Base-by-base conservation (phyloP, 805 yeast genomes). In the Schizosaccharomyces osmophilus region DNA sequence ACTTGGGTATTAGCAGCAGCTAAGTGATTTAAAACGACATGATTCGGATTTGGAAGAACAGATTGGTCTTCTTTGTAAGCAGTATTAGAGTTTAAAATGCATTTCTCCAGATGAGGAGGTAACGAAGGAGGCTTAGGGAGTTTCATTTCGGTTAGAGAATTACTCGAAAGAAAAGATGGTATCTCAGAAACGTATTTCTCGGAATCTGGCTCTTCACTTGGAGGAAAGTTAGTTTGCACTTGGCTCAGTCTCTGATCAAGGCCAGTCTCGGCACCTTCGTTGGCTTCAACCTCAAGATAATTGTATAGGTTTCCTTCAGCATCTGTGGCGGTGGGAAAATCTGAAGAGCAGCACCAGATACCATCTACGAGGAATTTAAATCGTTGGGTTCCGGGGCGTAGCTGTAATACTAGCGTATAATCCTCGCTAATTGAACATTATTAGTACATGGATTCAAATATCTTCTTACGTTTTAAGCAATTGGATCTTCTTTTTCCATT, bases 401-500 rank as follows among this genome's bases (percentile, higher is more conserved):
- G 73, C 51, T 86, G 85, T 60, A 87, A 74, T 61, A 85, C 83
- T 31, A 87, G 84, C 57, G 81, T 75, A 67, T 83, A 83, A 31
- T 66, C 66, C 31, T 64, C 57, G 31, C 57, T 51, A 29, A 24
- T 51, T 5, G 29, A n/a, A 24, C 19, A 29, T 24, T 17, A 9
- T 55, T 32, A 26, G 59, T 55, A 19, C 3, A 13, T 24, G 15
- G 4, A 24, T 6, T 17, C 32, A 22, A 9, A 5, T 1, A 11
- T 8, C 36, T 55, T 8, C 60, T 32, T 63, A 63, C 62, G 59
- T 59, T 48, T 61, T 54, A 1, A 64, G 54, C 19, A 93, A 74
- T 48, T 95, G 95, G 68, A 90, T 89, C 97, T 93, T 90, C 72
- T 89, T 90, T 66, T 96, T 77, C 97, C 98, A 93, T 3, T 95